Percentiles rank a stretch among this genome's conserved stretches.
These are phyloP conservation scores for Phytophthora palmivora DNA, from an alignment of 352 stramenopile species.

Conservation along the genomic window DNA sequence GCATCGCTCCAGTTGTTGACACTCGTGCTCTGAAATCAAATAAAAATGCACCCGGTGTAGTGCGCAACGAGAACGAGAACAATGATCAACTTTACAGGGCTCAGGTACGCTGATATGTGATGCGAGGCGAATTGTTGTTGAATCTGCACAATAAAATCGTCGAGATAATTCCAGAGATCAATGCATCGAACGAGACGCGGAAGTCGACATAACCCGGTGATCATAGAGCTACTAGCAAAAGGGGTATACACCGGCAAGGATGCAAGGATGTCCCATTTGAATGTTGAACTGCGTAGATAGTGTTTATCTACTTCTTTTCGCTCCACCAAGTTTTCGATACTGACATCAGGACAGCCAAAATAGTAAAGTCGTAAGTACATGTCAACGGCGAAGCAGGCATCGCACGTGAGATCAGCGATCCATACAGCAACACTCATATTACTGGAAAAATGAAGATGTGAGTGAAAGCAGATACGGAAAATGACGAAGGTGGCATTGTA, in stretches of 20 bases:
- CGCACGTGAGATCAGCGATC: constrained; percentile 57
- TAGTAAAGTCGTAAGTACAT: constrained; percentile 81
- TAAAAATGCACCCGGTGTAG: constrained; percentile 73
- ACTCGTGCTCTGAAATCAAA: constrained; percentile 69
- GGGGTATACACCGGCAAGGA: constrained; percentile 62
- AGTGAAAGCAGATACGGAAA: constrained; percentile 77
- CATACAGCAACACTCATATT: constrained; percentile 28
- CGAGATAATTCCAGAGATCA: constrained; percentile 62
- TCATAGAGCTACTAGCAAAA: constrained; percentile 25
- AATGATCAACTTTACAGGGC: constrained; percentile 72
- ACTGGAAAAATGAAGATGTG: constrained; percentile 45
- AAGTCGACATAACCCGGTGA: constrained; percentile 57
- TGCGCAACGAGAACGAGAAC: constrained; percentile 68
- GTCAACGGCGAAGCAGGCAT: constrained; percentile 57
- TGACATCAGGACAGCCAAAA: constrained; percentile 56
- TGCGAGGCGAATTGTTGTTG: constrained; percentile 70
- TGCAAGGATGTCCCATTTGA: constrained; percentile 63
- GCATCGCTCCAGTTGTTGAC: constrained; percentile 39
- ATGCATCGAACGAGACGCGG: constrained; percentile 61
- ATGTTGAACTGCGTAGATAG: constrained; percentile 48
- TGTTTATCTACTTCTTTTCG: constrained; percentile 38
- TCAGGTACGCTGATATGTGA: constrained; percentile 75
- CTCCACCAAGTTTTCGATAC: constrained; percentile 50
- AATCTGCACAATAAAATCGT: constrained; percentile 72
- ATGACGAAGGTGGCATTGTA: constrained; percentile 76